A percentile compares a stretch with the other conserved stretches of the same genome.
Conservation (phyloP, 768 basidiomycete species). For the Strobilomyces confusus region DNA sequence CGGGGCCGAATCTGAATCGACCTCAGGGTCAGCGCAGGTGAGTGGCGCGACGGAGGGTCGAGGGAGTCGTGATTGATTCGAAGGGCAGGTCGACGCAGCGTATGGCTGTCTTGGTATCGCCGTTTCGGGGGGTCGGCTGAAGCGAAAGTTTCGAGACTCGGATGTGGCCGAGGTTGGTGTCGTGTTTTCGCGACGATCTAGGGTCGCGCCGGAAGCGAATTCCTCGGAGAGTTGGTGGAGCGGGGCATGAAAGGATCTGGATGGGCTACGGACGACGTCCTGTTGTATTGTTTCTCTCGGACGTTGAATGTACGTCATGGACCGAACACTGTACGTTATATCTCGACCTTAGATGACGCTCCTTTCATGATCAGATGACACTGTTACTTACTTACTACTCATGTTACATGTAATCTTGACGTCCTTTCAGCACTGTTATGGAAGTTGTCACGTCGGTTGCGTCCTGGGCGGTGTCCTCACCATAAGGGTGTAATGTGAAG, state of each 20-base stretch:
- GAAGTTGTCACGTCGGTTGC: background rate
- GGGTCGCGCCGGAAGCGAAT: background rate
- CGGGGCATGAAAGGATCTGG: background rate
- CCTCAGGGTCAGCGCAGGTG: too few relatives aligned
- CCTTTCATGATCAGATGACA: background rate
- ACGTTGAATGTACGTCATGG: background rate
- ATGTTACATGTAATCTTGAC: background rate
- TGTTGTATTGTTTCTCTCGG: background rate
- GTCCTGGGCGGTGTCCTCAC: background rate
- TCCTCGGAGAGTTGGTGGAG: background rate
- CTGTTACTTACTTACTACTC: background rate
- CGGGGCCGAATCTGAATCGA: too few relatives aligned
- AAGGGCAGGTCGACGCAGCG: background rate
- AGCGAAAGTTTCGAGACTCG: slow-evolving; percentile 16
- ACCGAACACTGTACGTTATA: background rate
- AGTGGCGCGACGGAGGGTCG: too few relatives aligned
- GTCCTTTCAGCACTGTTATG: background rate
- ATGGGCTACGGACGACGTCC: background rate
- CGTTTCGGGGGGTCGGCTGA: slow-evolving; percentile 6
- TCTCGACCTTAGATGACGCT: background rate
- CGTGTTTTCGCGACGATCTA: background rate
- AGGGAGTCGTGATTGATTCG: background rate
- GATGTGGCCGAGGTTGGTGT: background rate
- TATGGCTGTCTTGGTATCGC: slow-evolving; percentile 4
- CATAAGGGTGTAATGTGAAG: too few relatives aligned